Evolutionary conservation across 208 protist species (phyloP).

Genomic region (Trypanosoma congolense): DNA sequence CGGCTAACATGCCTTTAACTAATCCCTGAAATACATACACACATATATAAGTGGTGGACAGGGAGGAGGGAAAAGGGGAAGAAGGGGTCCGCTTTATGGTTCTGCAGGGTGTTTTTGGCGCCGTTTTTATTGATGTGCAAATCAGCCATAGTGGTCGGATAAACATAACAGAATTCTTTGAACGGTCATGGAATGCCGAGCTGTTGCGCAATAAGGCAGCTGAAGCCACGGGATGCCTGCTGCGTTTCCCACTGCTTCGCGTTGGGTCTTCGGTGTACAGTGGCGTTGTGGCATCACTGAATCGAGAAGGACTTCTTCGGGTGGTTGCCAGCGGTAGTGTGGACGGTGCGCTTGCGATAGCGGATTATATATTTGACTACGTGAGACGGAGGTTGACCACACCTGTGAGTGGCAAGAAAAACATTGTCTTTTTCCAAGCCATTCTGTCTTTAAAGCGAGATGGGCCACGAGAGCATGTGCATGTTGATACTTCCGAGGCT

Average conservation of each 20-base stretch:
- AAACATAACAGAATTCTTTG: slow-evolving; percentile 24
- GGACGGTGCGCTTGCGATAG: slow-evolving; percentile 16
- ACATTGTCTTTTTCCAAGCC: slow-evolving; percentile 20
- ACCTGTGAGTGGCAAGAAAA: slow-evolving; percentile 10
- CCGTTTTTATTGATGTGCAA: slow-evolving; percentile 27
- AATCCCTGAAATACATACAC: too few relatives aligned
- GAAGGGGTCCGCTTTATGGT: too few relatives aligned
- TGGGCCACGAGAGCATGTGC: neutral
- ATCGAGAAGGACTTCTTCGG: slow-evolving; percentile 19
- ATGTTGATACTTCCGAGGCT: slow-evolving; percentile 8
- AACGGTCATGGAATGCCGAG: slow-evolving; percentile 34
- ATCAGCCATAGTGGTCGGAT: slow-evolving; percentile 7
- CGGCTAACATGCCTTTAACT: too few relatives aligned
- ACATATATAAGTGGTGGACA: neutral
- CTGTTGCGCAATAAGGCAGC: slow-evolving; percentile 20
- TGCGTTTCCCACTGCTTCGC: slow-evolving; percentile 33
- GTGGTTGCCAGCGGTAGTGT: slow-evolving; percentile 23
- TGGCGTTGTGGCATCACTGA: slow-evolving; percentile 26
- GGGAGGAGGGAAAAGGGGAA: neutral
- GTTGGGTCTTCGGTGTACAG: slow-evolving; percentile 16
- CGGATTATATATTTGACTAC: slow-evolving; percentile 22
- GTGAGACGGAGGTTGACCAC: slow-evolving; percentile 4
- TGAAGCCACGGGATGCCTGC: slow-evolving; percentile 21
- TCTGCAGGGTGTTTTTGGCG: slow-evolving; percentile 15
- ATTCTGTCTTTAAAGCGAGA: slow-evolving; percentile 3